Evolutionary conservation across 225 moss, liverwort and hornwort genomes (phyloP).

Genomic region (Sphagnum contortum): DNA sequence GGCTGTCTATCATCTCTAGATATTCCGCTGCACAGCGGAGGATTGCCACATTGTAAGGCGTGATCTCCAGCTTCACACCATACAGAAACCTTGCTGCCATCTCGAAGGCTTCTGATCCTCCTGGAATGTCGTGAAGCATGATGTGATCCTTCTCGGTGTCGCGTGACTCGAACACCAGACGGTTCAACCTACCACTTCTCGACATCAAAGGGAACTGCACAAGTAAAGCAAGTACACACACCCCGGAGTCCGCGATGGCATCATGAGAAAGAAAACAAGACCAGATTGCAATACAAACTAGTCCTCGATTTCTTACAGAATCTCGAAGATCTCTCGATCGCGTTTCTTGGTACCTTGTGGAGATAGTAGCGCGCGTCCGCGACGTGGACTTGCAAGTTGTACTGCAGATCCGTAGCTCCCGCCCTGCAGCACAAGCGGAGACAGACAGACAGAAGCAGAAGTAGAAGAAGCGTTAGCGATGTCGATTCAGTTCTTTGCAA

Average conservation of each 20-base stretch:
- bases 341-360: conserved; percentile 51
- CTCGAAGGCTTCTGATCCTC: conserved; percentile 73
- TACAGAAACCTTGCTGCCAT: conserved; percentile 81
- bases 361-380: conserved; percentile 82
- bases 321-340: neutral
- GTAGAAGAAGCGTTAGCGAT: no score
- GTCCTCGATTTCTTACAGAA: conserved; percentile 23
- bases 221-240: conserved; percentile 13
- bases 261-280: neutral
- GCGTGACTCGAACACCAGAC: conserved; percentile 72
- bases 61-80: conserved; percentile 60
- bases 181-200: conserved; percentile 61
- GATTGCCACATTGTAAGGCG: conserved; percentile 56
- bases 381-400: conserved; percentile 80
- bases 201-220: conserved; percentile 47
- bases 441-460: no score
- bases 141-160: conserved; percentile 72
- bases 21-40: conserved; percentile 72
- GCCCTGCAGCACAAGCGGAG: conserved; percentile 20
- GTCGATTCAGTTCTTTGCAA: no score
- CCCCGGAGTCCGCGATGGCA: conserved; percentile 69
- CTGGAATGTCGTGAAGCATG: conserved; percentile 66
- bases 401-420: conserved; percentile 49
- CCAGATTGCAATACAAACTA: no score
- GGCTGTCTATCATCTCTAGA: conserved; percentile 67